Base-by-base conservation (phyloP, 192 early-diverging fungal species). In the Geranomyces variabilis region DNA sequence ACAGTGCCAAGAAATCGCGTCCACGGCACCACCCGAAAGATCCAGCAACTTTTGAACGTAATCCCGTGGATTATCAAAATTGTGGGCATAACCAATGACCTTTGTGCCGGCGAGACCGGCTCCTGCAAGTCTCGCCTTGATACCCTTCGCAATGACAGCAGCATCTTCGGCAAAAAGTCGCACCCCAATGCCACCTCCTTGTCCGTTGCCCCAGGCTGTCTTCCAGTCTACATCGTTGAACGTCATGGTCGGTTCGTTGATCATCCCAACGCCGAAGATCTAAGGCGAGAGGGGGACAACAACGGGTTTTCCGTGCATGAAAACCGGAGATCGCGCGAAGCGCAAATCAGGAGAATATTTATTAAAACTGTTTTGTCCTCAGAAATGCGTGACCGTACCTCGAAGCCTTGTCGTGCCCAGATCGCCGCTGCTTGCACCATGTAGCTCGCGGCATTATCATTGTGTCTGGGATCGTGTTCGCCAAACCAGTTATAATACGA, bases 401-500 rank as follows among this genome's bases (percentile, higher is more conserved):
- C 21, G 51, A 53, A 53, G 3, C 51, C 51, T 26, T 53, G 51
- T 7, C 15, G 21, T n/a, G 21, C 21, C 51, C 51, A 53, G 7
- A 53, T 3, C 26, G 19, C 26, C 21, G 51, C 51, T 17, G 51
- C 51, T n/a, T n/a, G 19, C 2, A 26, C 51, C 19, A 53, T 24
- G 15, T 53, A 53, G 7, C 21, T 26, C 6, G 51, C 51, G 6
- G 21, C 51, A 26, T 53, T 26, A 4, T 53, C 51, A 17, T 24
- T 53, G 51, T 53, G 51, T 53, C 6, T 26, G 51, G 51, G 21
- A 26, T 53, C 51, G 26, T 24, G 26, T 17, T 24, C 26, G 19
- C 51, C 51, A 6, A 24, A 53, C 51, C 51, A 53, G 51, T 53
- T 53, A 15, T 53, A 53, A 24, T 53, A 53, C 6, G 19, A 53